A percentile compares a stretch with the other conserved stretches of the same genome.
Evolutionary conservation across 441 rosid genomes (phyloP).

Genomic region (Adansonia gregorii): DNA sequence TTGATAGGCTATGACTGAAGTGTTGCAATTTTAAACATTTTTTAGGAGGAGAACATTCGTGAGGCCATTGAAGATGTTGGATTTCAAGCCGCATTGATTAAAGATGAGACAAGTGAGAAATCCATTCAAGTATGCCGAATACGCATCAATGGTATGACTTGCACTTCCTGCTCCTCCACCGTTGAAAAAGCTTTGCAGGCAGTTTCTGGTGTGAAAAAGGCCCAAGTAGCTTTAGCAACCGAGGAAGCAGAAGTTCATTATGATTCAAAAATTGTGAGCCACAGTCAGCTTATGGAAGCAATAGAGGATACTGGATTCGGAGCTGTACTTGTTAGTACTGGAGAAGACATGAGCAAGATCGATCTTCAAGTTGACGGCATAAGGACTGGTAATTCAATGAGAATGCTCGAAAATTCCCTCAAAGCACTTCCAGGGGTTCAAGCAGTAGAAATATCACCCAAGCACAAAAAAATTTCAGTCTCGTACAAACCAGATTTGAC

Average conservation of each 20-base stretch:
- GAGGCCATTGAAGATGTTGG: constrained; percentile 85
- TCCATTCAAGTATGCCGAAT: constrained; percentile 69
- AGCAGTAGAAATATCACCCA: constrained; percentile 44
- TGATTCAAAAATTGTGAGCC: constrained; percentile 54
- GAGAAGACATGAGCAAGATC: constrained; percentile 69
- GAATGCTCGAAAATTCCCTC: constrained; percentile 59
- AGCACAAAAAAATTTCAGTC: constrained; percentile 47
- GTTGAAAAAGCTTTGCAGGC: constrained; percentile 69
- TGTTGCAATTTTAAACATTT: not conserved
- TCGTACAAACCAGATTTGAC: constrained; percentile 75
- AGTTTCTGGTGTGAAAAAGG: constrained; percentile 66
- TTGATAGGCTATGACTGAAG: too few species aligned
- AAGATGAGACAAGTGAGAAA: constrained; percentile 55
- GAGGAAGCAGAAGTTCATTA: constrained; percentile 84
- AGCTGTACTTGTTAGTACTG: constrained; percentile 70
- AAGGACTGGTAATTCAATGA: constrained; percentile 47
- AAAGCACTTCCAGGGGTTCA: constrained; percentile 85
- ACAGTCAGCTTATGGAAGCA: constrained; percentile 45
- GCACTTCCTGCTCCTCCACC: constrained; percentile 80
- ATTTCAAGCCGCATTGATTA: constrained; percentile 63
- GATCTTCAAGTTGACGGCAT: constrained; percentile 75
- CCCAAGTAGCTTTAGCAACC: constrained; percentile 82
- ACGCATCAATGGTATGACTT: constrained; percentile 80
- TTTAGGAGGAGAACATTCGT: constrained; percentile 69
- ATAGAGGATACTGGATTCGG: constrained; percentile 75